These are phyloP conservation scores for Arthrinium phaeospermum DNA, from an alignment of 2,329 filamentous ascomycete genomes.

Conservation along the genomic window DNA sequence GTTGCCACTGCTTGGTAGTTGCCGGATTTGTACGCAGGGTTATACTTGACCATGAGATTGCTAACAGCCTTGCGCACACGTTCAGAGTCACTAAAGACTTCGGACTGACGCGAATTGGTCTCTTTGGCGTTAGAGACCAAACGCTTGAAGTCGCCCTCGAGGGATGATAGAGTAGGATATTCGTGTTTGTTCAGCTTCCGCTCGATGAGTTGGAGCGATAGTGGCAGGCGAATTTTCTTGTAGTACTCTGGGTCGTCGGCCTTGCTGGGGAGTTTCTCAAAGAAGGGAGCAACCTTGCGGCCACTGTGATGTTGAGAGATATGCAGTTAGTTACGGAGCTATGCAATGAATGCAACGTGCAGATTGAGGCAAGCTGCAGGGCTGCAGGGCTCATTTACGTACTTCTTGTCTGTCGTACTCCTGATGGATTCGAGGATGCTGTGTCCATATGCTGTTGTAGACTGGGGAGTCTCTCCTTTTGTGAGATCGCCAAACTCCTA, in stretches of 20 bases:
- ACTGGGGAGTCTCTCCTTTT: slow-evolving; percentile 67
- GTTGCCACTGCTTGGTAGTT: slow-evolving; percentile 75
- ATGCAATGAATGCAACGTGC: neutral
- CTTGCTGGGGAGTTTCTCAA: slow-evolving; percentile 72
- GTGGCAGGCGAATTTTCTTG: slow-evolving; percentile 74
- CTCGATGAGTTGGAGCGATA: slow-evolving; percentile 80
- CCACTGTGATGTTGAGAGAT: slow-evolving; percentile 54
- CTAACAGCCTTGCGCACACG: slow-evolving; percentile 84
- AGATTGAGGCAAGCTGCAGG: slow-evolving; percentile 4
- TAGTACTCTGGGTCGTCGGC: slow-evolving; percentile 77
- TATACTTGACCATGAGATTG: slow-evolving; percentile 86
- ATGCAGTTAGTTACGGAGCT: neutral
- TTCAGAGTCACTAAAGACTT: slow-evolving; percentile 83
- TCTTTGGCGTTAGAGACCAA: slow-evolving; percentile 89
- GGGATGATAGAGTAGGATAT: slow-evolving; percentile 72
- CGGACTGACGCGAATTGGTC: slow-evolving; percentile 75
- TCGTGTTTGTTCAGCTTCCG: slow-evolving; percentile 71
- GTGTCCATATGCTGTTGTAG: slow-evolving; percentile 73
- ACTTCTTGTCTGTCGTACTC: slow-evolving; percentile 83
- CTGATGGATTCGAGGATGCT: slow-evolving; percentile 78
- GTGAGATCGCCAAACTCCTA: slow-evolving; percentile 55
- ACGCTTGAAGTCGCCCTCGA: slow-evolving; percentile 87
- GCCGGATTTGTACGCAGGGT: slow-evolving; percentile 75
- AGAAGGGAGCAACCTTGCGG: slow-evolving; percentile 75
- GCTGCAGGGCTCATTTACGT: slow-evolving; percentile 41